Percentiles rank a stretch among this genome's conserved stretches.
Evolutionary conservation across 2,329 filamentous ascomycete genomes (phyloP).

Genomic region (Apiospora aurea): DNA sequence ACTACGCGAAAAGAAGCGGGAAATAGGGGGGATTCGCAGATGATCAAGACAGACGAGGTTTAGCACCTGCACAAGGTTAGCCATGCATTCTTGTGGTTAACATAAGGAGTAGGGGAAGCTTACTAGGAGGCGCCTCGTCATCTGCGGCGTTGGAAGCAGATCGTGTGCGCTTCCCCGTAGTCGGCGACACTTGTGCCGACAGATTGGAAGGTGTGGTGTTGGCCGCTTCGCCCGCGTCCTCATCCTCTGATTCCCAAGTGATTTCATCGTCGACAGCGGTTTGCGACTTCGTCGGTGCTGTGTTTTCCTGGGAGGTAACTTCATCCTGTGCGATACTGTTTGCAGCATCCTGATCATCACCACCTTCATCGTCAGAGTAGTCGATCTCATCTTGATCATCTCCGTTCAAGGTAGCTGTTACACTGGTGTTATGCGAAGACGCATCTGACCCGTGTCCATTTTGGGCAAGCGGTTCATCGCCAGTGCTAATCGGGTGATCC

Average conservation of each 20-base stretch:
- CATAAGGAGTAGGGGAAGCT: constrained; percentile 18
- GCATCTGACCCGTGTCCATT: constrained; percentile 39
- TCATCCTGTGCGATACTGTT: constrained; percentile 14
- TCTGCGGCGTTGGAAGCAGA: constrained; percentile 38
- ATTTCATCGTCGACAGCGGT: constrained; percentile 39
- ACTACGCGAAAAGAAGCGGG: constrained; percentile 12
- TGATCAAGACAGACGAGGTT: constrained; percentile 57
- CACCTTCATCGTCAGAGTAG: constrained; percentile 45
- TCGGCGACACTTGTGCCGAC: constrained; percentile 45
- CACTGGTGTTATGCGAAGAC: constrained; percentile 45
- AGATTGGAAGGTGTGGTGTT: constrained; percentile 31
- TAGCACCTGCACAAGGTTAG: constrained; percentile 53
- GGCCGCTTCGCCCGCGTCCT: constrained; percentile 35
- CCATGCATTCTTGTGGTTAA: constrained; percentile 8
- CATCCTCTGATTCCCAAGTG: constrained; percentile 45
- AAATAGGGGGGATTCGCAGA: constrained; percentile 30
- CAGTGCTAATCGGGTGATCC: background rate
- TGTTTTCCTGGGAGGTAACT: constrained; percentile 28
- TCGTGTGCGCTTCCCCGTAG: constrained; percentile 39
- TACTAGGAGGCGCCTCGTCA: constrained; percentile 41
- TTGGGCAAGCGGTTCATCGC: background rate
- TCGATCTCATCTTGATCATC: constrained; percentile 45
- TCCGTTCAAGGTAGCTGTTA: constrained; percentile 42
- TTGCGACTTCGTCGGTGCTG: constrained; percentile 33
- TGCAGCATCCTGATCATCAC: constrained; percentile 32